A percentile compares a stretch with the other conserved stretches of the same genome.
These are phyloP conservation scores for Zoysia matrella DNA, from an alignment of 202 grass and related monocot genomes.

Conservation along the genomic window DNA sequence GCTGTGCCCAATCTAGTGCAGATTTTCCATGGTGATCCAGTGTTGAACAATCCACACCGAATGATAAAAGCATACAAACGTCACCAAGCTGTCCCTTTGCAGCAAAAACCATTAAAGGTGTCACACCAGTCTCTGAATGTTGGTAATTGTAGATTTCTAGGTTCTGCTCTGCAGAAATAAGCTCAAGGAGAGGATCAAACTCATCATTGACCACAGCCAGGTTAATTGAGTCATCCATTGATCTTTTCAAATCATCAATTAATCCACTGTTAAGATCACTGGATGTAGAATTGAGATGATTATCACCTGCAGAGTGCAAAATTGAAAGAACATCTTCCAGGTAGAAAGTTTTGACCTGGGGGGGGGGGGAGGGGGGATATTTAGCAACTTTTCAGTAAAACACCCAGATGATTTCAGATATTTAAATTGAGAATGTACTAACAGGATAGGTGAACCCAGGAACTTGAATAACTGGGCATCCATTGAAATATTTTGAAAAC, in stretches of 20 bases:
- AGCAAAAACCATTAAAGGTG: slow-evolving; percentile 94
- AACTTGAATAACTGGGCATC: slow-evolving; percentile 94
- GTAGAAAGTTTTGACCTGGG: slow-evolving; percentile 90
- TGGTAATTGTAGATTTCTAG: slow-evolving; percentile 81
- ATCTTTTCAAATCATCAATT: slow-evolving; percentile 71
- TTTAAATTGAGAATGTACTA: slow-evolving; percentile 43
- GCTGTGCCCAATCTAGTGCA: slow-evolving; percentile 78
- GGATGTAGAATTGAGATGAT: slow-evolving; percentile 60
- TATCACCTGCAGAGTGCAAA: slow-evolving; percentile 65
- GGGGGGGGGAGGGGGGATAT: slow-evolving; percentile 1
- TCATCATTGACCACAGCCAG: slow-evolving; percentile 84
- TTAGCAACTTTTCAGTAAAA: slow-evolving; percentile 38
- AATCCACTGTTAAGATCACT: slow-evolving; percentile 52
- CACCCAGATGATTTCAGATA: slow-evolving; percentile 29
- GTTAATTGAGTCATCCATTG: slow-evolving; percentile 89
- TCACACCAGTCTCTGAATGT: slow-evolving; percentile 85
- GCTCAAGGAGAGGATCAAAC: slow-evolving; percentile 85
- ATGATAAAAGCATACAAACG: slow-evolving; percentile 94
- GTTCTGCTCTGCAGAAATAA: slow-evolving; percentile 79
- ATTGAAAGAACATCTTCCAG: slow-evolving; percentile 96
- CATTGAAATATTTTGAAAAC: slow-evolving; percentile 93
- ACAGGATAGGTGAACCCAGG: slow-evolving; percentile 96
- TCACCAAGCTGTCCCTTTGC: slow-evolving; percentile 82
- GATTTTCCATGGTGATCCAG: slow-evolving; percentile 67
- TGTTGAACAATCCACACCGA: slow-evolving; percentile 81